Evolutionary conservation across 148 eudicot genomes (phyloP), one percentile per base, ranked within the genome.

Genomic region (Persicaria tinctoria): DNA sequence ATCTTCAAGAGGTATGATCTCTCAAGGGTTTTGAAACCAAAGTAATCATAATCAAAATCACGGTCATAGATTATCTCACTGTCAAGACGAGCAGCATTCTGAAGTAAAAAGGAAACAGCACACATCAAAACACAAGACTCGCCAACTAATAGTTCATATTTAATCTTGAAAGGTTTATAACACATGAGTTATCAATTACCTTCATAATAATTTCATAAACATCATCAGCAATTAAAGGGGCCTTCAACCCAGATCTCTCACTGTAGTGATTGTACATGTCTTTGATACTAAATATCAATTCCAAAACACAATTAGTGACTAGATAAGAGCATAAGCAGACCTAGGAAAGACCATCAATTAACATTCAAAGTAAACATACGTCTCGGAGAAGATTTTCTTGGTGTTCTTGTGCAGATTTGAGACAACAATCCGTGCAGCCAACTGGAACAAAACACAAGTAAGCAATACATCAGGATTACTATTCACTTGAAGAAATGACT

Each of bases 21-120:
- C 86, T 92, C 98, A 68, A 95, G 90, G 78, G 98, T 95, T 81
- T 95, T 95, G 56, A 95, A 95, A 46, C 98, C 98, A 83, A 92
- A 95, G 80, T 88, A 95, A 76, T 95, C 98, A 85, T 92, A 95
- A 74, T 95, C 97, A 83, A 92, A 95, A 86, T 95, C 98, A 27
- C 97, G 82, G 74, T 92, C 98, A 81, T 95, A 92, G 11, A 95
- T 87, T 78, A 95, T 95, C 82, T 95, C 98, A 84, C 97, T 95
- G 79, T 95, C 98, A 78, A 95, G 68, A 72, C 85, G 85, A 73
- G 92, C 88, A 82, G 97, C 93, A 90, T 95, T 90, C 98, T 92
- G 91, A 57, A 76, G 75, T 54, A 54, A 70, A 18, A 62, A 0
- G 5, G 20, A 0, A 50, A 5, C 53, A 71, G 0, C 41, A 66